Evolutionary conservation across 768 basidiomycete genomes (phyloP), one percentile per base, ranked within the genome.

Genomic region (Sporobolomyces pararoseus): DNA sequence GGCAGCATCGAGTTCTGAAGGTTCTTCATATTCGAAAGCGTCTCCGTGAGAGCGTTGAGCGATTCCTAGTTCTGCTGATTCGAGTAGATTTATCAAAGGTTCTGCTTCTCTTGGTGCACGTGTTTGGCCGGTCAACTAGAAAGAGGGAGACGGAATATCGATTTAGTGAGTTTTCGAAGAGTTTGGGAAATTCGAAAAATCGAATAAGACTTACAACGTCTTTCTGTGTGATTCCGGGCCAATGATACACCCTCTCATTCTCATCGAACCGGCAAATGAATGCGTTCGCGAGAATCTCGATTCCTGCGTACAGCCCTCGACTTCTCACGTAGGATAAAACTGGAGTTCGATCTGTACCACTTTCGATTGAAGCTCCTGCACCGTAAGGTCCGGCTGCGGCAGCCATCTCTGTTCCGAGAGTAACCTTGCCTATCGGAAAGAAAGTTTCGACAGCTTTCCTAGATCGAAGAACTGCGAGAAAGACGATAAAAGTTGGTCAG

Each of bases 301-400:
- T 67, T 2, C 78, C 78, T 2, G 75, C 77, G 63, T 77, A 78
- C 25, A 78, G 49, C 1, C 78, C 62, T 10, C 64, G 42, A 4
- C 34, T 55, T 25, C 66, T 53, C 23, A 75, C 66, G 57, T 76
- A 77, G 2, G 47, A 59, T 4, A 76, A 62, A 1, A 78, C 75
- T 0, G 78, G 76, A 13, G 74, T 69, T 4, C 60, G 51, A 23
- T 77, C 73, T 2, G 31, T 6, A 0, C 76, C 63, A 4, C 63
- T 51, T 62, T 78, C 78, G 9, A 51, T 66, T 3, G 68, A 65
- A 1, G 70, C 71, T 4, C 76, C 78, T 3, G 62, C 53, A 0
- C 78, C 78, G 42, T 74, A 75, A 9, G 74, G 75, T 0, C 78
- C 78, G 0, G 74, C 74, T 2, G 74, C 75, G 7, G 77, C 73